A percentile compares a stretch with the other conserved stretches of the same genome.
Evolutionary conservation across 768 basidiomycete species (phyloP).

Genomic region (Boletellus ananas): DNA sequence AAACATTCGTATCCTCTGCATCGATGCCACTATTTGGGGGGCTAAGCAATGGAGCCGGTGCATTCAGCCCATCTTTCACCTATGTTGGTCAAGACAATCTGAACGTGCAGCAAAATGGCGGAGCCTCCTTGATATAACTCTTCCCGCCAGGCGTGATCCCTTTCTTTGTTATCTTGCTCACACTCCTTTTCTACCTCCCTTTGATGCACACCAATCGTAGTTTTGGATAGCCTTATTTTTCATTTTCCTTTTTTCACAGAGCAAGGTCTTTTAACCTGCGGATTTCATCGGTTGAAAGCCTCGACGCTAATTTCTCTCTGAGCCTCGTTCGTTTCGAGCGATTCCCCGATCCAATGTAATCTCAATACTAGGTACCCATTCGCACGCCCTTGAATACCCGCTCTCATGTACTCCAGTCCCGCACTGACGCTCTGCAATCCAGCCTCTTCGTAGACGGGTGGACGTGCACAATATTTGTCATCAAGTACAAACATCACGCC

Average conservation of each 20-base stretch:
- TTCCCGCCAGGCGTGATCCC: constrained; percentile 9
- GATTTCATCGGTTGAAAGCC: constrained; percentile 7
- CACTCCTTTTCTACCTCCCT: neutral
- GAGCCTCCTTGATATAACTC: constrained; percentile 47
- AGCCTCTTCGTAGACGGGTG: neutral
- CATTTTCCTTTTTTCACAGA: neutral
- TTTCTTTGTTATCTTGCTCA: neutral
- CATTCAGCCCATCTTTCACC: constrained; percentile 24
- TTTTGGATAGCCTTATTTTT: constrained; percentile 3
- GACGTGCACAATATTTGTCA: constrained; percentile 3
- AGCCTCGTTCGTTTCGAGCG: constrained; percentile 1
- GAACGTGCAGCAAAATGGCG: constrained; percentile 37
- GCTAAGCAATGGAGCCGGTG: constrained; percentile 11
- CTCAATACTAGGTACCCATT: constrained; percentile 12
- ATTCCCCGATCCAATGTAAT: constrained; percentile 17
- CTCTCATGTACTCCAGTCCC: constrained; percentile 1
- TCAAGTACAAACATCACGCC: constrained; percentile 17
- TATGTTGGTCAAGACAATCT: constrained; percentile 14
- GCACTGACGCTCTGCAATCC: neutral
- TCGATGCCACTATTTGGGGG: constrained; percentile 26
- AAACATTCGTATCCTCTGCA: constrained; percentile 18
- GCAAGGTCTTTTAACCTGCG: neutral
- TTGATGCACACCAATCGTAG: neutral
- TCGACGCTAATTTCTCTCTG: constrained; percentile 3
- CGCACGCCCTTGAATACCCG: constrained; percentile 17